Percentiles rank a stretch among this genome's conserved stretches.
Evolutionary conservation across 2,329 filamentous ascomycete species (phyloP).

Genomic region (Alternaria brassicae): DNA sequence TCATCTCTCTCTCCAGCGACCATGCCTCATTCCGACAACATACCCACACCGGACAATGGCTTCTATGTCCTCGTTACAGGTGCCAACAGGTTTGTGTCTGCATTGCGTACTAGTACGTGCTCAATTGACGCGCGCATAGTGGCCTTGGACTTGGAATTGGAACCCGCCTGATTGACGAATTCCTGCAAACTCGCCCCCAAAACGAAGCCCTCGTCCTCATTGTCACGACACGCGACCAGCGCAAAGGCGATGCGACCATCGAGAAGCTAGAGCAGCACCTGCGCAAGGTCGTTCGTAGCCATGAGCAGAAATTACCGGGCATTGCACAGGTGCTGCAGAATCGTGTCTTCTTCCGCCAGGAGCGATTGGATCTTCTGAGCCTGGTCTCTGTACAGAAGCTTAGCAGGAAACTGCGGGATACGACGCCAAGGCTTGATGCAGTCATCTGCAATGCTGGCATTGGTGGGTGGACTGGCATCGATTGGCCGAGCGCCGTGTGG

Average conservation of each 20-base stretch:
- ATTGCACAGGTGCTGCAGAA: conserved; percentile 51
- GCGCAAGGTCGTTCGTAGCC: conserved; percentile 52
- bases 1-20: conserved; percentile 1
- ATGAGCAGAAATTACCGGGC: conserved; percentile 47
- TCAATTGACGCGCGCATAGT: conserved; percentile 60
- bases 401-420: conserved; percentile 59
- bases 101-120: background rate
- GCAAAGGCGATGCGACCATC: conserved; percentile 78
- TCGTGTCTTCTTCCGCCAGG: conserved; percentile 61
- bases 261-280: conserved; percentile 69
- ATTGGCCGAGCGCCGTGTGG: conserved; percentile 69
- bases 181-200: conserved; percentile 72
- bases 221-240: conserved; percentile 77
- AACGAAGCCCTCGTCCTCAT: conserved; percentile 77
- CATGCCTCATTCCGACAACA: conserved; percentile 32
- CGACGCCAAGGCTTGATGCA: conserved; percentile 75
- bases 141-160: conserved; percentile 86
- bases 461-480: conserved; percentile 81
- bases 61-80: conserved; percentile 77
- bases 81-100: conserved; percentile 73
- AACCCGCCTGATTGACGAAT: conserved; percentile 87
- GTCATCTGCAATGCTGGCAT: conserved; percentile 88
- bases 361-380: conserved; percentile 65
- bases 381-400: conserved; percentile 64
- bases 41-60: conserved; percentile 39